These are phyloP conservation scores for Phanerochaete carnosa DNA, from an alignment of 768 basidiomycete species.

Conservation along the genomic window DNA sequence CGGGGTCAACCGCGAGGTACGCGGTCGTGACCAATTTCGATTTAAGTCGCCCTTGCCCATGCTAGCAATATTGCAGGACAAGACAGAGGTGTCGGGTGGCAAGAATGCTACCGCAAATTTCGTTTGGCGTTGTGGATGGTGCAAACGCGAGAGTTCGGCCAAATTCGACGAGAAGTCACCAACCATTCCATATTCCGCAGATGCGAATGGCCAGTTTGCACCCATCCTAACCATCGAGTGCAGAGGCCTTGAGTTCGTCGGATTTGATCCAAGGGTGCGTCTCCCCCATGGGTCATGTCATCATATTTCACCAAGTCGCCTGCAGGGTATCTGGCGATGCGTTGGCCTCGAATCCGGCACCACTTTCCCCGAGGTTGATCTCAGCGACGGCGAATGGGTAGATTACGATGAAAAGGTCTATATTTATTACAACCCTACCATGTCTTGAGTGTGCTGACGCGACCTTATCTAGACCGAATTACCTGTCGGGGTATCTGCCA, in stretches of 20 bases:
- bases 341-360: constrained; percentile 55
- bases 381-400: constrained; percentile 70
- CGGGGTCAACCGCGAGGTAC: constrained; percentile 66
- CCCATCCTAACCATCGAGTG: constrained; percentile 77
- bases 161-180: constrained; percentile 61
- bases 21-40: constrained; percentile 1
- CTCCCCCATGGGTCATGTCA: background rate
- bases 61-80: constrained; percentile 46
- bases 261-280: constrained; percentile 67
- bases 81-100: constrained; percentile 58
- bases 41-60: background rate
- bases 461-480: constrained; percentile 41
- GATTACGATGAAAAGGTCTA: constrained; percentile 96
- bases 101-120: constrained; percentile 73
- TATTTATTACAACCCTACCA: constrained; percentile 21
- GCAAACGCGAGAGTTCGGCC: constrained; percentile 80
- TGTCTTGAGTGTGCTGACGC: background rate
- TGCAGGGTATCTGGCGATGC: constrained; percentile 77
- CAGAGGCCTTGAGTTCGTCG: constrained; percentile 79
- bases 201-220: constrained; percentile 56
- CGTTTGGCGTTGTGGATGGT: constrained; percentile 76
- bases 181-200: constrained; percentile 53
- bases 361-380: constrained; percentile 61
- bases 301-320: background rate
- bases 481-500: constrained; percentile 68